phyloP scores from a whole-genome alignment of 2,329 filamentous ascomycete species.

The Domatiomyces globalis region DNA sequence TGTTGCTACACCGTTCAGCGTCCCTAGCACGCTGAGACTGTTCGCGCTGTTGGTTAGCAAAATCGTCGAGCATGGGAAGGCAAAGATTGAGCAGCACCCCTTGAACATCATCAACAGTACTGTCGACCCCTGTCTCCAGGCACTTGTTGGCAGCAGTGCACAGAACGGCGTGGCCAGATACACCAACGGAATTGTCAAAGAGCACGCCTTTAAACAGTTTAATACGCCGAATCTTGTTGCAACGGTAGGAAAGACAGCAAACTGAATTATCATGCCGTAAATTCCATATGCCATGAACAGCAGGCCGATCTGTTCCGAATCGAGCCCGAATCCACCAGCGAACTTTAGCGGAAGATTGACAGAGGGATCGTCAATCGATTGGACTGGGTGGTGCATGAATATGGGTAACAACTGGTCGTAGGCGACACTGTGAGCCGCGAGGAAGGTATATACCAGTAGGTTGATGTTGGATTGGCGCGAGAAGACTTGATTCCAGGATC shows the following conservation, averaged over 20 bases:
- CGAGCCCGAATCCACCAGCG: conserved; percentile 61
- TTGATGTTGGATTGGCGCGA: conserved; percentile 61
- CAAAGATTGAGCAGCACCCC: conserved; percentile 62
- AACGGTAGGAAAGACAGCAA: conserved; percentile 66
- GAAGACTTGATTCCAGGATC: conserved; percentile 49
- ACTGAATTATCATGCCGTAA: conserved; percentile 67
- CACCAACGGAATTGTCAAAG: conserved; percentile 54
- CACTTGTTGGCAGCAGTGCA: conserved; percentile 42
- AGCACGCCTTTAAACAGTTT: conserved; percentile 54
- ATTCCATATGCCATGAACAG: conserved; percentile 77
- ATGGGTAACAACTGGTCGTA: conserved; percentile 83
- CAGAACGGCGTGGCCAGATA: conserved; percentile 76
- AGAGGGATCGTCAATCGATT: conserved; percentile 39
- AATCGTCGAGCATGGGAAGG: conserved; percentile 81
- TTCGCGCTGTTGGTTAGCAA: conserved; percentile 75
- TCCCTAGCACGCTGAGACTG: conserved; percentile 65
- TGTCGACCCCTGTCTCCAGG: conserved; percentile 45
- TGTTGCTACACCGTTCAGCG: conserved; percentile 80
- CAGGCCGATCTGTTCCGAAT: conserved; percentile 62
- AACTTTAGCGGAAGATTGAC: conserved; percentile 65
- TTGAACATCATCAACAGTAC: conserved; percentile 59
- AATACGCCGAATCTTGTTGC: conserved; percentile 62
- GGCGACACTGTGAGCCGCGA: conserved; percentile 68
- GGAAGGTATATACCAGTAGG: conserved; percentile 60
- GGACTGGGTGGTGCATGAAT: conserved; percentile 63